A percentile compares a stretch with the other conserved stretches of the same genome.
Conservation (phyloP, 2,329 filamentous ascomycete genomes). For the Trichoderma oligosporum region DNA sequence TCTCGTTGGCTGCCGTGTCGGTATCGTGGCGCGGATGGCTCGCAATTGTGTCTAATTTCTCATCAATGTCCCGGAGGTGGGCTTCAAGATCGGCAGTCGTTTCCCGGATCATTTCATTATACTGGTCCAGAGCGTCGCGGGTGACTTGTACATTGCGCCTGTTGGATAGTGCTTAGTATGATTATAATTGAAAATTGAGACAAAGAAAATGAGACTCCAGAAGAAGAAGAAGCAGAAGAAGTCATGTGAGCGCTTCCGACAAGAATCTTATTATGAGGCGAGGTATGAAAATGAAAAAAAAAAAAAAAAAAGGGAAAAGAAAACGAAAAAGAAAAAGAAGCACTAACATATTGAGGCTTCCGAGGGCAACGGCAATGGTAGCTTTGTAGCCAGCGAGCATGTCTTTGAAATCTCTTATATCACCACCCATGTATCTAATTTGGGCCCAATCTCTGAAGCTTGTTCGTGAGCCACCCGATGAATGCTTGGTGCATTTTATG, state of each 20-base stretch:
- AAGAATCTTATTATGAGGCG: too few species aligned
- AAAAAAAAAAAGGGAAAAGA: not conserved
- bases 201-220: too few species aligned
- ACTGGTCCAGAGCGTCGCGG: constrained; percentile 21
- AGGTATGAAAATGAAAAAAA: not conserved
- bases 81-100: constrained; percentile 23
- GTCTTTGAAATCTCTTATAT: constrained; percentile 39
- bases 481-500: constrained; percentile 33
- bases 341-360: constrained; percentile 25
- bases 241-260: too few species aligned
- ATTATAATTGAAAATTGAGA: too few species aligned
- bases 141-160: constrained; percentile 14
- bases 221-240: too few species aligned
- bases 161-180: not conserved
- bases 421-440: constrained; percentile 41
- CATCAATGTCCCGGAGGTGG: constrained; percentile 13
- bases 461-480: constrained; percentile 31
- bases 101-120: constrained; percentile 24
- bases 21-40: not conserved
- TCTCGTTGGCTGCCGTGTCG: not conserved
- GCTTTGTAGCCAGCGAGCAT: constrained; percentile 41
- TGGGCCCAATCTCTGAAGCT: constrained; percentile 45
- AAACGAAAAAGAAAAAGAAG: not conserved
- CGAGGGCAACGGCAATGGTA: constrained; percentile 25
- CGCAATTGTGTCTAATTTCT: constrained; percentile 7